These are phyloP conservation scores for Diplotaxis tenuifolia DNA, from an alignment of 345 rosid genomes.

Conservation along the genomic window DNA sequence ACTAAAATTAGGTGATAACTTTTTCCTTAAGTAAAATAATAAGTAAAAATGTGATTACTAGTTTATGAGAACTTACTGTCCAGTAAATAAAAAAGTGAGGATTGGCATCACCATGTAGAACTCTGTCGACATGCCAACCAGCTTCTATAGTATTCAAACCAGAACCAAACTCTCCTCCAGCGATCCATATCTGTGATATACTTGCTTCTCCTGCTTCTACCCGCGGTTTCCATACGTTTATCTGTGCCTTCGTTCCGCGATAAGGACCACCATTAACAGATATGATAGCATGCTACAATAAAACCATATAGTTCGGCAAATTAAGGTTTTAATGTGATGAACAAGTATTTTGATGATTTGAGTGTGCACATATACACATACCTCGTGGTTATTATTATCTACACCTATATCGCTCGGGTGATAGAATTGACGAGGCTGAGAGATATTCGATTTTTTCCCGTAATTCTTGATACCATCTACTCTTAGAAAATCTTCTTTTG, in stretches of 20 bases:
- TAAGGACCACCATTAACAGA: constrained; percentile 13
- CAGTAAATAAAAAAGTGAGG: background rate
- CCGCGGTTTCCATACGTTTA: constrained; percentile 59
- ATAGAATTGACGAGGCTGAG: background rate
- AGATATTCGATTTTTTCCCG: background rate
- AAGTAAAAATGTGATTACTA: constrained; percentile 15
- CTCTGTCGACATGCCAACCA: background rate
- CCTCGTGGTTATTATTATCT: background rate
- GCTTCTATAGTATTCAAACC: constrained; percentile 58
- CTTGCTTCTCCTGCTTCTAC: constrained; percentile 50
- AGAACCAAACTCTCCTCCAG: constrained; percentile 41
- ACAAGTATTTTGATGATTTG: background rate
- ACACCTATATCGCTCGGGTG: background rate
- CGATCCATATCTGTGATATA: constrained; percentile 55
- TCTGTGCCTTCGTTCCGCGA: constrained; percentile 52
- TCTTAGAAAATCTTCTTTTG: constrained; percentile 3
- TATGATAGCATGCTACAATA: background rate
- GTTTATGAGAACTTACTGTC: background rate
- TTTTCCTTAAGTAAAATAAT: background rate
- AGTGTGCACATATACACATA: background rate
- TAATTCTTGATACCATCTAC: background rate
- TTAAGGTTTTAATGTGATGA: background rate
- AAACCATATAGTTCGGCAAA: background rate
- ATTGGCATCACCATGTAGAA: background rate
- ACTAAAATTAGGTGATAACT: background rate